Conservation (phyloP, 208 protist species). For the Leishmania major region DNA sequence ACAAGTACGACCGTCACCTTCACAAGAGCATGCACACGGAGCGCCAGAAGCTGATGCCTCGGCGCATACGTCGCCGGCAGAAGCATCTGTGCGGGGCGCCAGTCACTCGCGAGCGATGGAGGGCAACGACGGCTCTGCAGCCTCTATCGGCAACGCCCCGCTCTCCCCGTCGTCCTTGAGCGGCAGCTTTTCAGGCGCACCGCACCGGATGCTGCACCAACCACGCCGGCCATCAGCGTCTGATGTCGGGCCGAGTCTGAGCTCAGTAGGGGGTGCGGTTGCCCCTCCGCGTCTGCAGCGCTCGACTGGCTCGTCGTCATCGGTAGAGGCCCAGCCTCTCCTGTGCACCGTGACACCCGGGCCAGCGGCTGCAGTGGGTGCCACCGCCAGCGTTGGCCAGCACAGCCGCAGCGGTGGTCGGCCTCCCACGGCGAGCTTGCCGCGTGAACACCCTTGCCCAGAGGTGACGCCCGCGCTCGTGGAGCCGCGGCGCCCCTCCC, state of each 20-base stretch:
- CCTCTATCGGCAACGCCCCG: neutral
- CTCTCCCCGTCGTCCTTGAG: neutral
- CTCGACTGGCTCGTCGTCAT: constrained; percentile 22
- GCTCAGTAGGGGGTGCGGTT: neutral
- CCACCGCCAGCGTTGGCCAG: neutral
- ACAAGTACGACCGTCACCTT: neutral
- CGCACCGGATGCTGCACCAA: constrained; percentile 17
- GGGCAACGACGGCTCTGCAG: neutral
- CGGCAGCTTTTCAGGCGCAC: constrained; percentile 1
- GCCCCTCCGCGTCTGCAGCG: constrained; percentile 48
- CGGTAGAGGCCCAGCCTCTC: constrained; percentile 5
- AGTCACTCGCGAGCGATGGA: neutral
- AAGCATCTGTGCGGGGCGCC: neutral
- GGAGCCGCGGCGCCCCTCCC: constrained; percentile 29
- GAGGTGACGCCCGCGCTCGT: constrained; percentile 11
- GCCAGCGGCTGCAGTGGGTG: neutral
- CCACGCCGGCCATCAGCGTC: constrained; percentile 16
- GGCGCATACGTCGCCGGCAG: neutral
- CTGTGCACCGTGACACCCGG: neutral
- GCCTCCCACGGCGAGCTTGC: neutral
- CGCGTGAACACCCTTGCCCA: neutral
- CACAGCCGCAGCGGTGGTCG: constrained; percentile 1
- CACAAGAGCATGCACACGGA: neutral
- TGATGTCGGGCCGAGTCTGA: constrained; percentile 12
- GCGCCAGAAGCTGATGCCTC: neutral